Evolutionary conservation across 2,329 filamentous ascomycete genomes (phyloP).

Genomic region (Cladobotryum protrusum): DNA sequence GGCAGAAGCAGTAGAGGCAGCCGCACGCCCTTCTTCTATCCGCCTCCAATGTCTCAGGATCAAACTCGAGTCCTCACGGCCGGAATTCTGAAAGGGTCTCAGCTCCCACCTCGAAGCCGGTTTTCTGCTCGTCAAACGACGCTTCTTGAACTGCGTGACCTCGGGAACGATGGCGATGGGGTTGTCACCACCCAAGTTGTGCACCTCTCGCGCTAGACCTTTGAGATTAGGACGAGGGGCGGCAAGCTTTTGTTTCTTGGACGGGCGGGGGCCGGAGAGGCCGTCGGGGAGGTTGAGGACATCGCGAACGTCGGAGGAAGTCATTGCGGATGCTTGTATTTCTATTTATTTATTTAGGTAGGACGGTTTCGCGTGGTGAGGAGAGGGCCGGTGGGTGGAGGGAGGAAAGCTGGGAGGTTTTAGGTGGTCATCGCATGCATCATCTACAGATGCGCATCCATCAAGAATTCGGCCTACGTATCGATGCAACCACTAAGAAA

Average conservation of each 20-base stretch:
- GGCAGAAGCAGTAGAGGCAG: constrained; percentile 21
- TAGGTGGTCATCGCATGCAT: constrained; percentile 8
- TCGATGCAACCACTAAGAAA: too few species aligned
- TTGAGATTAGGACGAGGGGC: constrained; percentile 56
- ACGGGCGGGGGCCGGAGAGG: constrained; percentile 44
- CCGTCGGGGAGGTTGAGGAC: constrained; percentile 73
- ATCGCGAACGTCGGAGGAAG: constrained; percentile 77
- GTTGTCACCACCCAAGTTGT: constrained; percentile 59
- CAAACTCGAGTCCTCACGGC: constrained; percentile 61
- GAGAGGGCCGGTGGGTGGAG: background rate
- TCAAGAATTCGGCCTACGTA: too few species aligned
- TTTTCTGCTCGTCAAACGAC: constrained; percentile 47
- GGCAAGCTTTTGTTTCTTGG: constrained; percentile 69
- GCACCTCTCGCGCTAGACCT: constrained; percentile 59
- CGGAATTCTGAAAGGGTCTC: constrained; percentile 68
- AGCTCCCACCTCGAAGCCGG: constrained; percentile 59
- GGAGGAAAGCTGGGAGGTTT: background rate
- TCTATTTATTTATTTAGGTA: background rate
- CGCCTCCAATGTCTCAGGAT: constrained; percentile 75
- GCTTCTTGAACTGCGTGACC: constrained; percentile 53
- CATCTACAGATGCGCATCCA: too few species aligned
- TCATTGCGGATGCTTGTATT: constrained; percentile 42
- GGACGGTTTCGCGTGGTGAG: background rate
- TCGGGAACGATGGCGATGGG: constrained; percentile 62
- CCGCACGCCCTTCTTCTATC: constrained; percentile 37